These are phyloP conservation scores for Colletotrichum sp. DNA, from an alignment of 2,329 filamentous ascomycete genomes.

Conservation along the genomic window DNA sequence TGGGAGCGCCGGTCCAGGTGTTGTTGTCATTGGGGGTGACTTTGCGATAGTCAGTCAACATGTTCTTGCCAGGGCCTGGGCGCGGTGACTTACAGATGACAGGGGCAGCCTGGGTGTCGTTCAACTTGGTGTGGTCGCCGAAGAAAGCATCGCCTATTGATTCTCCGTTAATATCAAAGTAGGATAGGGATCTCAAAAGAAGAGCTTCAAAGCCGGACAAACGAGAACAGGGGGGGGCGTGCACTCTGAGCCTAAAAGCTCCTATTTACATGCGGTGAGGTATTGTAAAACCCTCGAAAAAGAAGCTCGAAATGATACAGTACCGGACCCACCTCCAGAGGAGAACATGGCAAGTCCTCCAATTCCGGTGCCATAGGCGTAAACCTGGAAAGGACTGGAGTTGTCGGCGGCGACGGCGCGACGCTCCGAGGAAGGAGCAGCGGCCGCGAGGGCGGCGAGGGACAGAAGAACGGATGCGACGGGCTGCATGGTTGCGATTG, in stretches of 20 bases:
- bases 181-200: not conserved
- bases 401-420: slow-evolving; percentile 18
- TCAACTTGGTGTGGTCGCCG: slow-evolving; percentile 2
- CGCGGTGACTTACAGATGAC: not conserved
- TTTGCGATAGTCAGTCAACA: not conserved
- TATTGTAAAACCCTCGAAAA: not conserved
- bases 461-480: not conserved
- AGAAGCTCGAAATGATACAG: not conserved
- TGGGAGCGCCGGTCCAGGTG: slow-evolving; percentile 24
- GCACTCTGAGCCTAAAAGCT: not conserved
- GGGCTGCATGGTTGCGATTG: not conserved
- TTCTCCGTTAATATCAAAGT: not conserved
- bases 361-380: slow-evolving; percentile 30
- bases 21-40: slow-evolving; percentile 18
- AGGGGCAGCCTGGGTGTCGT: slow-evolving; percentile 8
- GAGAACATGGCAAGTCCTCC: slow-evolving; percentile 28
- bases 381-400: slow-evolving; percentile 26
- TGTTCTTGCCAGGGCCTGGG: accelerated
- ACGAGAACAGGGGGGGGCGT: not conserved
- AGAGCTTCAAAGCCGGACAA: not conserved
- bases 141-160: slow-evolving; percentile 2
- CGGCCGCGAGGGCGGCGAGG: slow-evolving; percentile 3
- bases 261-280: not conserved
- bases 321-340: slow-evolving; percentile 23
- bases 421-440: not conserved